Evolutionary conservation across 2,329 filamentous ascomycete genomes (phyloP), one percentile per base, ranked within the genome.

Genomic region (Talaromyces sp.): DNA sequence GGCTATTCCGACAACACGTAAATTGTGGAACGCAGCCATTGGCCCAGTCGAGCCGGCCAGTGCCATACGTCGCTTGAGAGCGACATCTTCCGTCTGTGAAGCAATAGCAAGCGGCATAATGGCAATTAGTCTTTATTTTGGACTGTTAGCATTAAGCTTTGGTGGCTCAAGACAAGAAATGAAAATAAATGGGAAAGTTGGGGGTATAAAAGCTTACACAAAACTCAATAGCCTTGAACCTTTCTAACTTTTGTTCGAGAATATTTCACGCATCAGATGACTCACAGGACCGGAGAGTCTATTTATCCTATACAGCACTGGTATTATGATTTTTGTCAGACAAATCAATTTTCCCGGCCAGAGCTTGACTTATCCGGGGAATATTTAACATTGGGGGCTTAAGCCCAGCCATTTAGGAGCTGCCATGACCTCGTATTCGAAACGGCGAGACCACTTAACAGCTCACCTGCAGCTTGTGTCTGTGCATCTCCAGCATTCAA

Each of bases 1-100:
- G 1, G 86, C 85, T 66, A 88, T 83, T n/a, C 82, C 78, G 68
- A 87, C 86, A 16, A 89, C 86, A 50, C 83, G 84, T 71, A 83
- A 83, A 70, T 88, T 89, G 74, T 86, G 87, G 14, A 87, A 72
- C 50, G 88, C 74, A 13, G 84, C 85, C 19, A 75, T 71, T 0
- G 83, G 82, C 3, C 85, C 85, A 68, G 79, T 82, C 2, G 78
- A 77, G 61, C 84, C 84, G 82, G 85, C 85, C 33, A 87, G 76
- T 45, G 80, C 80, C 73, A 86, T 79, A 10, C 84, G 83, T 62
- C 83, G 80, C 47, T 79, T 71, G 13, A 86, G 74, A 19, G 85
- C 84, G 22, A 81, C 83, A 82, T 85, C 83, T 68, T 85, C 60
- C 61, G 27, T 52, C 63, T 63, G 56, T 14, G 65, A 61, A 57